Evolutionary conservation across 805 yeast genomes (phyloP).

Genomic region (Candida orba): DNA sequence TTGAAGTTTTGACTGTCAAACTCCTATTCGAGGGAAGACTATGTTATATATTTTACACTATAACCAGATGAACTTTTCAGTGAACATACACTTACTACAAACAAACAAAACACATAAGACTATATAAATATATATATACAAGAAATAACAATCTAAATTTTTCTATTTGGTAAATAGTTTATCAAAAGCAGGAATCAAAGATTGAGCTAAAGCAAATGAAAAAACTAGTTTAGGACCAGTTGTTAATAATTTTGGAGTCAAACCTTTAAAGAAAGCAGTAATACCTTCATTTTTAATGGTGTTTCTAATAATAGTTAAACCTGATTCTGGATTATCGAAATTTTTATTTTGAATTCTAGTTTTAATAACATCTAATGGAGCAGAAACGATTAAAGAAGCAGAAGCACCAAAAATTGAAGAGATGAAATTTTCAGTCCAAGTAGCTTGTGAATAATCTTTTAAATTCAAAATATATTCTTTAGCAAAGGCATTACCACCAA

Average conservation of each 20-base stretch:
- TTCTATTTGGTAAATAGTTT: conserved; percentile 37
- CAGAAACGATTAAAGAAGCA: conserved; percentile 92
- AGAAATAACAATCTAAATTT: background rate
- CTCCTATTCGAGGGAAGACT: no score
- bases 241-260: conserved; percentile 92
- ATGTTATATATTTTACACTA: no score
- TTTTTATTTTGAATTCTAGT: conserved; percentile 96
- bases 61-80: no score
- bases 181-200: conserved; percentile 94
- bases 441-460: conserved; percentile 80
- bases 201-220: conserved; percentile 96
- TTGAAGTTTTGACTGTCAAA: no score
- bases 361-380: conserved; percentile 96
- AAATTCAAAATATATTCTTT: conserved; percentile 90
- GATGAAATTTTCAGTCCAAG: conserved; percentile 92
- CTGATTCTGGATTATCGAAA: conserved; percentile 93
- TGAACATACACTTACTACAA: no score
- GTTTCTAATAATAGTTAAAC: conserved; percentile 86
- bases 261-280: conserved; percentile 76
- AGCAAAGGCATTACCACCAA: conserved; percentile 98
- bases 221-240: conserved; percentile 98
- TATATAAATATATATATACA: conserved; percentile 5
- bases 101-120: no score
- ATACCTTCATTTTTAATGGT: conserved; percentile 88
- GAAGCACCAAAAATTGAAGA: conserved; percentile 96